These are phyloP conservation scores for Lachancea sp. DNA, from an alignment of 805 yeast genomes.

Conservation along the genomic window DNA sequence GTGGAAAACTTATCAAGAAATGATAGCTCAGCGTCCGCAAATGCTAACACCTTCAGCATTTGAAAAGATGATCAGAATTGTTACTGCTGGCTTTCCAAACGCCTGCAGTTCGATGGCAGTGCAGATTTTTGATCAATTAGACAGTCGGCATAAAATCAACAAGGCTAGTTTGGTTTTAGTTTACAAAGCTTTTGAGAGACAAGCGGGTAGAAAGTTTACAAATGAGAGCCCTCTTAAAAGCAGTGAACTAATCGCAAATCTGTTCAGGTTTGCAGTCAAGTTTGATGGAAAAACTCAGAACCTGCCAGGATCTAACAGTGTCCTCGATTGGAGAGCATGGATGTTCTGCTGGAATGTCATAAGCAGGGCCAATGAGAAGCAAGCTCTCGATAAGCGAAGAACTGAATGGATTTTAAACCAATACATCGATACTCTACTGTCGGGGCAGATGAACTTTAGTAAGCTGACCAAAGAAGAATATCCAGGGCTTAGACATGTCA, in stretches of 20 bases:
- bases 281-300: conserved; percentile 15
- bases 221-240: conserved; percentile 10
- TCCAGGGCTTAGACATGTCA: conserved; percentile 16
- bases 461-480: neutral
- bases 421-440: conserved; percentile 15
- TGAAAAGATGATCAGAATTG: conserved; percentile 4
- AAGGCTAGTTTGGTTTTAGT: conserved; percentile 15
- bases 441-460: conserved; percentile 4
- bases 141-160: conserved; percentile 15
- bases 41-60: conserved; percentile 7
- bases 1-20: conserved; percentile 11
- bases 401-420: conserved; percentile 15
- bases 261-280: conserved; percentile 15
- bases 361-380: conserved; percentile 13
- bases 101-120: conserved; percentile 2
- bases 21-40: conserved; percentile 1
- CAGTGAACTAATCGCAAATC: conserved; percentile 9
- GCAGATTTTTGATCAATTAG: conserved; percentile 11
- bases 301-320: conserved; percentile 8
- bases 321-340: conserved; percentile 23
- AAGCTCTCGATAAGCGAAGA: conserved; percentile 7
- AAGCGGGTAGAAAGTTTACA: conserved; percentile 16
- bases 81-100: conserved; percentile 3
- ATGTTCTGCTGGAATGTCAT: conserved; percentile 20
- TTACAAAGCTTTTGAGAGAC: conserved; percentile 23